phyloP scores from a whole-genome alignment of 371 early-diverging fungal species.

The Mucor velutinosus region DNA sequence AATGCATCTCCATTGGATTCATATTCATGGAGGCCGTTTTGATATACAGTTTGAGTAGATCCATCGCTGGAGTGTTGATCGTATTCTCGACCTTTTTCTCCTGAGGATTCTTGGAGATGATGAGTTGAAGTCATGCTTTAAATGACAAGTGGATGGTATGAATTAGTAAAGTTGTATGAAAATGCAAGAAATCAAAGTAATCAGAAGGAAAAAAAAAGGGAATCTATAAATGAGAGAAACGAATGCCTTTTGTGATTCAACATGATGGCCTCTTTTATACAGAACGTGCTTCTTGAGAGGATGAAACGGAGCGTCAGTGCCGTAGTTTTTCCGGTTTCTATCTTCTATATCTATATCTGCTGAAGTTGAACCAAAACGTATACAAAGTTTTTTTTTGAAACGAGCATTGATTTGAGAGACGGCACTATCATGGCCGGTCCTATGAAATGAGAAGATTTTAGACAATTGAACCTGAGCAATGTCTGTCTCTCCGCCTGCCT shows the following conservation, averaged over 20 bases:
- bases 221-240: background rate
- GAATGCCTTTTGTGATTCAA: background rate
- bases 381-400: background rate
- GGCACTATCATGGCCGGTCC: background rate
- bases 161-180: background rate
- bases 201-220: background rate
- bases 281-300: background rate
- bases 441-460: background rate
- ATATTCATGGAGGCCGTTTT: constrained; percentile 4
- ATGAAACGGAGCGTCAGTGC: background rate
- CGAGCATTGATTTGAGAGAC: background rate
- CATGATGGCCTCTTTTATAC: constrained; percentile 1
- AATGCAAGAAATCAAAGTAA: background rate
- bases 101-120: constrained; percentile 2
- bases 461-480: background rate
- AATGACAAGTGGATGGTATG: background rate
- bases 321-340: constrained; percentile 8
- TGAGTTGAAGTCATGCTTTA: constrained; percentile 14
- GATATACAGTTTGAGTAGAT: constrained; percentile 21
- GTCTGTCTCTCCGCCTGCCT: background rate
- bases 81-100: constrained; percentile 14
- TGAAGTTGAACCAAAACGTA: background rate
- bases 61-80: constrained; percentile 22
- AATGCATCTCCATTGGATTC: constrained; percentile 8
- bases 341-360: background rate